Conservation (phyloP, 2,329 filamentous ascomycete species). For the Penicillium rolfsii region DNA sequence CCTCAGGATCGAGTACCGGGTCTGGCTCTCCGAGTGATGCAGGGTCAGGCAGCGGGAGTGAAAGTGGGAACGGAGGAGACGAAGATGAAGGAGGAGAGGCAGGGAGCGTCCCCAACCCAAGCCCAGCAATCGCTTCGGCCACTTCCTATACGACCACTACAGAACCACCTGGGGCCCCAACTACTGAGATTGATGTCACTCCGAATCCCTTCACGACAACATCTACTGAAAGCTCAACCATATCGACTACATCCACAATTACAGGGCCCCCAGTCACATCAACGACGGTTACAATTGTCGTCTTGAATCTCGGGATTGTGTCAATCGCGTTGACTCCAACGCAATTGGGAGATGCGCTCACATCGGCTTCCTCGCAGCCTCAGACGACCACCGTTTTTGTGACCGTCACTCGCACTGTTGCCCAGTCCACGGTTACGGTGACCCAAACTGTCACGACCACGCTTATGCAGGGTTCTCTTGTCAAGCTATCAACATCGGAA, state of each 20-base stretch:
- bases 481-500: not conserved
- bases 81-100: too few relatives aligned
- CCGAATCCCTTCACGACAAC: not conserved
- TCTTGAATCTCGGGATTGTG: not conserved
- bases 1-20: not conserved
- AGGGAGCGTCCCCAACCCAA: not conserved
- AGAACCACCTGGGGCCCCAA: not conserved
- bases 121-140: not conserved
- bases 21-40: not conserved
- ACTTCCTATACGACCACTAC: too few relatives aligned
- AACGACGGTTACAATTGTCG: not conserved
- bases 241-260: not conserved
- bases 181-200: not conserved
- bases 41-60: not conserved
- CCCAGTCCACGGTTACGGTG: not conserved
- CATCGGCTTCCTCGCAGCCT: not conserved
- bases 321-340: not conserved
- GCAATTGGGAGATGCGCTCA: not conserved
- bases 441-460: not conserved
- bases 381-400: not conserved
- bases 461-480: not conserved
- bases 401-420: not conserved
- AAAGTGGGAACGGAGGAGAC: too few relatives aligned
- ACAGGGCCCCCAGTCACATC: slow-evolving; percentile 1
- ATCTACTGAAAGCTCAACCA: not conserved